These are phyloP conservation scores for Mortierella sp. DNA, from an alignment of 371 early-diverging fungal genomes.

Conservation along the genomic window DNA sequence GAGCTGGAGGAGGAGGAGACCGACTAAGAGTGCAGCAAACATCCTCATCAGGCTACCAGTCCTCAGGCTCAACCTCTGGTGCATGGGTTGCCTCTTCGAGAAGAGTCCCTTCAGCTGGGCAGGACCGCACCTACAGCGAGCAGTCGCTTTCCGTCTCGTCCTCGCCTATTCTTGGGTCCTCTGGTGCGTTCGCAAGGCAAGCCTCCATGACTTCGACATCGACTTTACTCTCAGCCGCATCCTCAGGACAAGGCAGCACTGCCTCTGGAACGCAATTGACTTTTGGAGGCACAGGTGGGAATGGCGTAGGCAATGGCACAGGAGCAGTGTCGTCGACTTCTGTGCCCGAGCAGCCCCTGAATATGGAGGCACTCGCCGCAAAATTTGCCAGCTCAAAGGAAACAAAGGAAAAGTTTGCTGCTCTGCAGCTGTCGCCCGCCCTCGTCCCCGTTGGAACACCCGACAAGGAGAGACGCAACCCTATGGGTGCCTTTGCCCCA, in stretches of 20 bases:
- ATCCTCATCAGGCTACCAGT: background rate
- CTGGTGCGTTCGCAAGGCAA: conserved; percentile 12
- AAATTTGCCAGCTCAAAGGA: conserved; percentile 45
- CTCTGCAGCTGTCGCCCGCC: conserved; percentile 39
- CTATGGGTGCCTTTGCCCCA: conserved; percentile 36
- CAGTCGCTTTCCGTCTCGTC: conserved; percentile 9
- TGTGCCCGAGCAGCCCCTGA: conserved; percentile 34
- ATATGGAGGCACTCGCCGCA: conserved; percentile 47
- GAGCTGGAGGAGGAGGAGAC: conserved; percentile 10
- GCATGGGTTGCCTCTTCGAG: conserved; percentile 6
- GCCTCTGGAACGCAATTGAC: conserved; percentile 8
- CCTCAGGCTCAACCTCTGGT: conserved; percentile 2
- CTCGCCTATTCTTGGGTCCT: conserved; percentile 20
- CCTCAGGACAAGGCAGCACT: background rate
- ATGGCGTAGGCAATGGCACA: conserved; percentile 9
- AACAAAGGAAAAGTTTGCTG: conserved; percentile 45
- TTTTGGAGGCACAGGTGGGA: conserved; percentile 5
- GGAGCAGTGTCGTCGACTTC: conserved; percentile 1
- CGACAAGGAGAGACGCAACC: conserved; percentile 47
- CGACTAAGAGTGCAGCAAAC: conserved; percentile 14
- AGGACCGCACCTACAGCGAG: conserved; percentile 11
- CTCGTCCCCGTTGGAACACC: conserved; percentile 16
- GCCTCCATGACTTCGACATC: conserved; percentile 10
- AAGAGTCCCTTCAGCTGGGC: background rate
- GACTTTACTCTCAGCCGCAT: background rate